These are phyloP conservation scores for Phaeolepiota aurea DNA, from an alignment of 768 basidiomycete genomes.

Conservation along the genomic window DNA sequence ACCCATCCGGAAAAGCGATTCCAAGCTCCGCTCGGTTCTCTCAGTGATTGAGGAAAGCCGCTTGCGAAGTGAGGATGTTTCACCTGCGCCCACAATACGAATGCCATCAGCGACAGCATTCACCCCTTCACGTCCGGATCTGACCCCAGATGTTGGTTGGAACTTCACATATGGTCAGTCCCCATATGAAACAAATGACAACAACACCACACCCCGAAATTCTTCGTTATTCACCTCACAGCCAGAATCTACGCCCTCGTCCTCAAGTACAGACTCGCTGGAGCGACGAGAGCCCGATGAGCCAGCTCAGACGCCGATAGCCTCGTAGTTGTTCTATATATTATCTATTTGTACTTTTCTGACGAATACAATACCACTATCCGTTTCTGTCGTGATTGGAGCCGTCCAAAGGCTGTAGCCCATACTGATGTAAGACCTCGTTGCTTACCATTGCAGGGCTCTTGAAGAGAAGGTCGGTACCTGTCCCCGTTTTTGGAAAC, in stretches of 20 bases:
- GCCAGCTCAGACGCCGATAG: not conserved
- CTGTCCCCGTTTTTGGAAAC: constrained; percentile 85
- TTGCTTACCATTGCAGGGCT: constrained; percentile 61
- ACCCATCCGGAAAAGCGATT: constrained; percentile 48
- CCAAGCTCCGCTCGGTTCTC: constrained; percentile 69
- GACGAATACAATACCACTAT: no score
- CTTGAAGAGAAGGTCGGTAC: constrained; percentile 82
- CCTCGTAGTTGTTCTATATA: no score
- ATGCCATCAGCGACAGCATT: not conserved
- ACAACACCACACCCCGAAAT: constrained; percentile 9
- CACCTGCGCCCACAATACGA: not conserved
- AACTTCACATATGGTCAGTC: constrained; percentile 30
- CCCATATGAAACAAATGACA: constrained; percentile 16
- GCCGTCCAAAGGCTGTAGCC: constrained; percentile 31
- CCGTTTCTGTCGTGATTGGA: no score
- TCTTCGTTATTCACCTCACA: constrained; percentile 8
- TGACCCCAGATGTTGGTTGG: constrained; percentile 27
- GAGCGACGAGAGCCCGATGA: constrained; percentile 16
- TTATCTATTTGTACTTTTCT: no score
- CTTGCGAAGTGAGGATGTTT: not conserved
- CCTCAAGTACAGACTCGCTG: constrained; percentile 10
- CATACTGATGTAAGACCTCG: constrained; percentile 55
- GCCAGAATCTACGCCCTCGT: not conserved
- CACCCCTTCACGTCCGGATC: constrained; percentile 14
- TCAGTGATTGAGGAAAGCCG: constrained; percentile 56